Percentiles rank a stretch among this genome's conserved stretches.
Conservation (phyloP, 1,284 basidiomycete genomes). For the Microbotryum scabiosae region DNA sequence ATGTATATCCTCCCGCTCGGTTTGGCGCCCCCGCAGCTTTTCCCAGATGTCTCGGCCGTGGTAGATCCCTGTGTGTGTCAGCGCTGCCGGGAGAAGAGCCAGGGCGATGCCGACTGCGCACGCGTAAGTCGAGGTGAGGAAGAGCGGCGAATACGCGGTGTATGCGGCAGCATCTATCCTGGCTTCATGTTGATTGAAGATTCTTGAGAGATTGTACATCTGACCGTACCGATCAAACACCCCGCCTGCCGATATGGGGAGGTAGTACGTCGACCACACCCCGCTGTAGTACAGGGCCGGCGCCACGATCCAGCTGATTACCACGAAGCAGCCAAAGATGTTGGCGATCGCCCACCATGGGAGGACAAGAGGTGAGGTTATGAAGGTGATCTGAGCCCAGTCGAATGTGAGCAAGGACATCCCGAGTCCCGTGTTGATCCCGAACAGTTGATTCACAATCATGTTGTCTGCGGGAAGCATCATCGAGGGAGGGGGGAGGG, state of each 20-base stretch:
- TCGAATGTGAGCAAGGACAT: conserved; percentile 89
- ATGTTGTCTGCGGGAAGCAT: conserved; percentile 49
- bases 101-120: conserved; percentile 87
- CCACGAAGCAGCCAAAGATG: conserved; percentile 72
- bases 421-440: conserved; percentile 60
- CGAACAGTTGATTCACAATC: conserved; percentile 86
- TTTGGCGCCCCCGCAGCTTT: conserved; percentile 60
- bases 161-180: conserved; percentile 71
- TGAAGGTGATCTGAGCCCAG: conserved; percentile 86
- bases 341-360: conserved; percentile 98
- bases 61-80: conserved; percentile 81
- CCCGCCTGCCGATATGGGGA: conserved; percentile 67
- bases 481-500: neutral
- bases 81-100: conserved; percentile 68
- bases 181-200: conserved; percentile 55
- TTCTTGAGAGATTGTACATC: conserved; percentile 62
- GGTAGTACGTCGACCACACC: conserved; percentile 56
- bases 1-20: conserved; percentile 89
- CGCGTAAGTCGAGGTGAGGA: conserved; percentile 76
- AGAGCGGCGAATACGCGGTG: conserved; percentile 77
- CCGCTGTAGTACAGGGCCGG: conserved; percentile 89
- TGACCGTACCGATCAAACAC: conserved; percentile 76
- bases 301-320: conserved; percentile 84
- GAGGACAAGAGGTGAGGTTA: conserved; percentile 80
- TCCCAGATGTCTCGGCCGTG: conserved; percentile 70